These are phyloP conservation scores for Cucumis sativus DNA, from an alignment of 306 rosid genomes.

Conservation along the genomic window DNA sequence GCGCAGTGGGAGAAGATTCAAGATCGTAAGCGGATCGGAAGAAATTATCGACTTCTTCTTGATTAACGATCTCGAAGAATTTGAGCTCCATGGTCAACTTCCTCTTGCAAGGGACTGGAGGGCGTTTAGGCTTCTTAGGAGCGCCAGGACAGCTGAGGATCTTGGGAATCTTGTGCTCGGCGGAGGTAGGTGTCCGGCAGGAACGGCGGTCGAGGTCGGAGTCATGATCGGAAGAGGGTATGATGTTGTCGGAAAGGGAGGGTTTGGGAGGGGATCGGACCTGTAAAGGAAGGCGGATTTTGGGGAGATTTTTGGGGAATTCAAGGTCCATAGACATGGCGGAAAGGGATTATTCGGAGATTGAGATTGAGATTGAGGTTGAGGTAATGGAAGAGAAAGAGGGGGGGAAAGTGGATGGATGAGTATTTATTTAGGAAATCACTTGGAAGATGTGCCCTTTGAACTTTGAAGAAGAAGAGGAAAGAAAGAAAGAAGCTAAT, in stretches of 20 bases:
- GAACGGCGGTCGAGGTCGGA: neutral
- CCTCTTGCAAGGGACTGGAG: conserved; percentile 26
- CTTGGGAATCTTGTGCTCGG: conserved; percentile 25
- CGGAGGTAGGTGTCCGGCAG: conserved; percentile 38
- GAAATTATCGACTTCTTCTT: conserved; percentile 34
- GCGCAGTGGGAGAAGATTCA: neutral
- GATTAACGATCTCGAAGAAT: conserved; percentile 32
- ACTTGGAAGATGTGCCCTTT: conserved; percentile 9
- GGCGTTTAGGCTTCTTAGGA: conserved; percentile 28
- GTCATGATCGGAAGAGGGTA: neutral
- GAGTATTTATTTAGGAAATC: conserved; percentile 2
- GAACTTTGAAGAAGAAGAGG: no score
- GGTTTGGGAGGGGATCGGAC: conserved; percentile 7
- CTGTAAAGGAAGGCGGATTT: conserved; percentile 10
- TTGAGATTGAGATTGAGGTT: neutral
- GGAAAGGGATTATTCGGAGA: neutral
- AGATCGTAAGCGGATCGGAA: conserved; percentile 29
- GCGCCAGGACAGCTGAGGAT: conserved; percentile 39
- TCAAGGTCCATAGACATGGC: conserved; percentile 40
- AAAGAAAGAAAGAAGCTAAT: neutral
- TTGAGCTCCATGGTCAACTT: conserved; percentile 28
- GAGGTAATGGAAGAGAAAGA: neutral
- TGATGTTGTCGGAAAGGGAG: neutral
- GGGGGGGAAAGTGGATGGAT: neutral
- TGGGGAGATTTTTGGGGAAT: conserved; percentile 24